Evolutionary conservation across 257 asterid species (phyloP), one percentile per base, ranked within the genome.

Genomic region (Coffea eugenioides): DNA sequence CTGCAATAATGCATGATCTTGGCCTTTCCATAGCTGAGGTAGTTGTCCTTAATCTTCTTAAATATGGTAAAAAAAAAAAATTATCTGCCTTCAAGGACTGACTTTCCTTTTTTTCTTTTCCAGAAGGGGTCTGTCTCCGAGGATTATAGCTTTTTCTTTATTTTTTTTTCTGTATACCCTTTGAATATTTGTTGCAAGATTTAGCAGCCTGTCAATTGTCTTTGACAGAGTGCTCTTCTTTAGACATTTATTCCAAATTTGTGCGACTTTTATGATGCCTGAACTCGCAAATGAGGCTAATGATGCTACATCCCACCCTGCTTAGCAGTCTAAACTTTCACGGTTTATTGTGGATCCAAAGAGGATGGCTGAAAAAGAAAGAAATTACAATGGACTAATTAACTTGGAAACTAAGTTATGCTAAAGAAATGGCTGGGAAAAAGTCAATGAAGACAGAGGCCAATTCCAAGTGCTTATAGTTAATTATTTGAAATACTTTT

Each of bases 1-100:
- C 88, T 36, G 95, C 94, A 51, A 93, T 95, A 73, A 72, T 93
- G 45, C 84, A 82, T 71, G 98, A 93, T 79, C 91, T 95, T 78
- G 91, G 86, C 27, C 86, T 95, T 54, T 84, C 98, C 5, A 39
- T 93, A 71, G 89, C 94, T 20, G 89, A 95, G 90, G 98, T 91
- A 61, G 15, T 8, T 46, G 34, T 6, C 87, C 62, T 72, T 39
- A 52, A 52, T 27, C 57, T 52, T 54, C 36, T 8, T 34, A 21
- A 54, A 27, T 20, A 75, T 49, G 36, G 57, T 41, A 54, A 34
- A 31, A 31, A 31, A 31, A 31, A 31, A 31, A 31, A 31, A 31
- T 31, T 31, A 31, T 31, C 34, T 31, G 34, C 34, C 34, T 31
- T 31, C 34, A 31, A 31, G 34, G 34, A 31, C 34, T 31, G 34